Evolutionary conservation across 2,329 filamentous ascomycete genomes (phyloP).

Genomic region (Fusarium temperatum): DNA sequence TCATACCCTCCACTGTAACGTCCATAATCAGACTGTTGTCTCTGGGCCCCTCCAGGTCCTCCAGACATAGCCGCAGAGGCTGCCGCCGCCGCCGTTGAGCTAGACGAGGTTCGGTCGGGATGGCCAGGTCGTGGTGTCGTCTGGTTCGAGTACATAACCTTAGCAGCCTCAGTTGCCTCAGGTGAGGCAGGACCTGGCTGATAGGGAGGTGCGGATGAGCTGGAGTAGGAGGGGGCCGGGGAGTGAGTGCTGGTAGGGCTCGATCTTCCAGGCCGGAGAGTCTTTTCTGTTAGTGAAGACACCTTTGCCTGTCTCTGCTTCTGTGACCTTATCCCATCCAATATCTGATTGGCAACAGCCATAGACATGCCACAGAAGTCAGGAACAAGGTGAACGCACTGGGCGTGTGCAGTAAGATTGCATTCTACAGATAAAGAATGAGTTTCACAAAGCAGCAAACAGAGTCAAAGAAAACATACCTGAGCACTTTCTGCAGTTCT

Average conservation of each 20-base stretch:
- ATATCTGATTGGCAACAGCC: constrained; percentile 93
- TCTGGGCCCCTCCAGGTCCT: constrained; percentile 49
- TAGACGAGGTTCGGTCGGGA: constrained; percentile 63
- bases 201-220: constrained; percentile 41
- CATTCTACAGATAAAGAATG: constrained; percentile 70
- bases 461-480: constrained; percentile 60
- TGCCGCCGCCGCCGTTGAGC: constrained; percentile 65
- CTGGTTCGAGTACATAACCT: constrained; percentile 67
- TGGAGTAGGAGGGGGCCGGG: constrained; percentile 48
- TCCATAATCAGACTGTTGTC: constrained; percentile 47
- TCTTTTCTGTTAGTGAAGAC: constrained; percentile 70
- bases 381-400: constrained; percentile 93
- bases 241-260: constrained; percentile 52
- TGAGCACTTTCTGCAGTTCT: constrained; percentile 91
- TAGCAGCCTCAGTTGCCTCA: constrained; percentile 71
- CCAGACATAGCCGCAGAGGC: constrained; percentile 67
- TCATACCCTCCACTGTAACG: constrained; percentile 47
- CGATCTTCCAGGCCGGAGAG: constrained; percentile 65
- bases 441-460: constrained; percentile 41
- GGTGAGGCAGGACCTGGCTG: constrained; percentile 42
- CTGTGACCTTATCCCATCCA: constrained; percentile 83
- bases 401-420: constrained; percentile 86
- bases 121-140: constrained; percentile 61
- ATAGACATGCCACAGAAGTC: constrained; percentile 99
- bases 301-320: constrained; percentile 72